Conservation (phyloP, 768 basidiomycete genomes). For the Pleurotus cornucopiae region DNA sequence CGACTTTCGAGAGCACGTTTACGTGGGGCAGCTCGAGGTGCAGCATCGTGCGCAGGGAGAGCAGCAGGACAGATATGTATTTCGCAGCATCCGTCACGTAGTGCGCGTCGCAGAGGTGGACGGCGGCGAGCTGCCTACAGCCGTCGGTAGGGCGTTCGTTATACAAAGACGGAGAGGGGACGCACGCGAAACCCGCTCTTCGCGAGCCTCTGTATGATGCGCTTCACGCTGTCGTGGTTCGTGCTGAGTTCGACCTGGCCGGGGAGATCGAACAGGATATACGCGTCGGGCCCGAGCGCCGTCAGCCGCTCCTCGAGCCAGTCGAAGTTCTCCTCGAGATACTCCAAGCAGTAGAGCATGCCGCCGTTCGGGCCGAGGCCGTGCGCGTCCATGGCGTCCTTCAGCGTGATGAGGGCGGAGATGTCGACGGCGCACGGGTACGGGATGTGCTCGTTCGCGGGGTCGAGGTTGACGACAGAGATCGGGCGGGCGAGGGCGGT, state of each 20-base stretch:
- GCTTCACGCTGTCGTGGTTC: conserved; percentile 87
- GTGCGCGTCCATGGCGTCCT: conserved; percentile 81
- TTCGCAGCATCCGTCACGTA: conserved; percentile 96
- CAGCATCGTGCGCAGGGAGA: conserved; percentile 95
- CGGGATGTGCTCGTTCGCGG: conserved; percentile 84
- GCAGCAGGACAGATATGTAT: conserved; percentile 87
- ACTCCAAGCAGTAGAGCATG: conserved; percentile 96
- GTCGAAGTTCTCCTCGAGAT: conserved; percentile 92
- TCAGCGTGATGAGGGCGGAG: conserved; percentile 77
- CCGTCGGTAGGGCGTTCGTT: background rate
- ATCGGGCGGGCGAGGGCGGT: conserved; percentile 83
- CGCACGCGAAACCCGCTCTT: conserved; percentile 85
- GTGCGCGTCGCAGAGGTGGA: conserved; percentile 95
- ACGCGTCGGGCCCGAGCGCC: conserved; percentile 68
- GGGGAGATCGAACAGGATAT: conserved; percentile 92
- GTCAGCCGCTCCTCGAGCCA: conserved; percentile 71
- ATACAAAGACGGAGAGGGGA: conserved; percentile 7
- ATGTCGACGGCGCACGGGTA: conserved; percentile 92
- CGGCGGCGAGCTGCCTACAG: conserved; percentile 71
- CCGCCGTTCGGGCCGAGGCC: conserved; percentile 93
- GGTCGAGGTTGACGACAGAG: conserved; percentile 91
- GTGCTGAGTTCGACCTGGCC: conserved; percentile 98
- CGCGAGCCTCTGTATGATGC: conserved; percentile 64
- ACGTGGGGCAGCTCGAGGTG: conserved; percentile 97
- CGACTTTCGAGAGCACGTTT: conserved; percentile 95